Evolutionary conservation across 148 eudicot species (phyloP), one percentile per base, ranked within the genome.

Genomic region (Amaranthus hypochondriacus): DNA sequence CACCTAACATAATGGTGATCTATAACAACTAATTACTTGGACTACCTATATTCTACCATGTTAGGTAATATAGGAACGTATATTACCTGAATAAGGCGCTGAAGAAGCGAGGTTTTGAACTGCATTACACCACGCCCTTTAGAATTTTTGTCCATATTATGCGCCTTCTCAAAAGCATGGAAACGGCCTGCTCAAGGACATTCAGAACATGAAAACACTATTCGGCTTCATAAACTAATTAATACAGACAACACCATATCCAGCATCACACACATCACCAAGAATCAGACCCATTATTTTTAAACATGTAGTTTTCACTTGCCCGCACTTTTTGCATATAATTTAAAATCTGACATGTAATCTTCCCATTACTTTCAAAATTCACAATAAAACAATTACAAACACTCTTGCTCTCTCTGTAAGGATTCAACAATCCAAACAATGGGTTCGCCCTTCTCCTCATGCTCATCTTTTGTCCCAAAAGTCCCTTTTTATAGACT

Each of bases 81-180:
- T 21, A 15, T 9, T 82, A 95, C 99, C 93, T 82, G 93, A 74
- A 92, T 92, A 65, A 95, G 97, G 64, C 96, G 81, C 85, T 95
- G 99, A 82, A 95, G 99, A 62, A 95, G 87, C 51, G 90, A 77
- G 73, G 99, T 95, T 84, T 95, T 95, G 69, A 95, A 95, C 79
- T 95, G 97, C 18, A 96, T 88, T 66, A 95, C 99, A 70, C 99
- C 97, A 56, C 99, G 90, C 0, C 96, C 99, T 75, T 83, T 86
- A 61, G 99, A 95, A 70, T 89, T 86, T 62, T 85, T 81, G 80
- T 95, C 99, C 97, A 90, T 82, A 73, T 90, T 84, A 83, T 95
- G 99, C 43, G 99, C 97, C 68, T 85, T 84, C 84, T 81, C 97
- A 76, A 95, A 92, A 70, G 99, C 97, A 90, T 95, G 96, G 84